Base-by-base conservation (phyloP, 2,329 filamentous ascomycete genomes). In the Ilyonectria destructans region DNA sequence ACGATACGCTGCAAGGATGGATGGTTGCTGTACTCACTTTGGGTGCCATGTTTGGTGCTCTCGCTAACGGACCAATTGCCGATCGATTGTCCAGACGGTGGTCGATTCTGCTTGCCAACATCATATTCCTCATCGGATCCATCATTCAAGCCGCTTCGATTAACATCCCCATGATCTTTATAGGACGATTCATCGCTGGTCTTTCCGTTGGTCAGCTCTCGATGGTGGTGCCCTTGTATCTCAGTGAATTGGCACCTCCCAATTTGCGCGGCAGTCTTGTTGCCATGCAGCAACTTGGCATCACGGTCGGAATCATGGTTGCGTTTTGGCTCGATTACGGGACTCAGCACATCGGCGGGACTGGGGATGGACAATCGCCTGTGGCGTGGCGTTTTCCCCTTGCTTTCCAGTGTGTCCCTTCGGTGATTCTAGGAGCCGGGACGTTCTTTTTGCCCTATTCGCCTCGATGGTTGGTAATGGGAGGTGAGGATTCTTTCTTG, bases 11-110 rank as follows among this genome's bases (percentile, higher is more conserved):
- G 10, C 62, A 65, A 35, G 62, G 62, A 54, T 59, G 55, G 83
- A 84, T 85, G 61, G 82, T 85, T 6, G 84, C 84, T 15, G 83
- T 81, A 2, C 72, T 86, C 4, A 71, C 85, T 9, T 75, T 86
- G 1, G 77, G 82, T 64, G 83, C 83, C 17, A 85, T 82, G 82
- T 76, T 84, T 56, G 84, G 84, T 12, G 84, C 84, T 4, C 76
- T 86, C 29, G 58, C 76, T 58, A 80, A 80, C 66, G 80, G 80
- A 2, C 77, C 81, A 3, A 67, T 78, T 8, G 75, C 77, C 33
- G 77, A 79, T 57, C 69, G 67, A 5, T 49, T 78, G 7, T 73
- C 69, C 2, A 68, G 77, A 19, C 75, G 73, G 21, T 71, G 76
- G 29, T 75, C 75, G 8, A 75, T 79, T 9, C 68, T 76, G 15